Evolutionary conservation across 2,329 filamentous ascomycete species (phyloP), one percentile per base, ranked within the genome.

Genomic region (Aureobasidium leucospermi): DNA sequence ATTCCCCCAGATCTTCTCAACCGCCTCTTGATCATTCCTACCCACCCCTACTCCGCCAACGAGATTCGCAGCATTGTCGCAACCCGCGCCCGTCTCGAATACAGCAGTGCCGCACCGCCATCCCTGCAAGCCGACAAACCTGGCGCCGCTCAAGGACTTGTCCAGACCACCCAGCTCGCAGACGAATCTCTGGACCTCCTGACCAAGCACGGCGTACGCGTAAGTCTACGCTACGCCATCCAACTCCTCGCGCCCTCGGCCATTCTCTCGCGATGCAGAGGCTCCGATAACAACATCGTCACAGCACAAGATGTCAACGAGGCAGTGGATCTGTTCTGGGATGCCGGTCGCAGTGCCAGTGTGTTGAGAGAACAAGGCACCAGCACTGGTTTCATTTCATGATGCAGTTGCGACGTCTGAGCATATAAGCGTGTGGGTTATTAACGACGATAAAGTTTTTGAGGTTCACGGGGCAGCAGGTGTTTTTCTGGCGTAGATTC

Each of bases 61-160:
- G 94, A 99, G 77, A 96, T 99, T 73, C 91, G 91, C 77, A 85
- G 86, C 63, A 99, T 99, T 74, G 87, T 97, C 67, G 84, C 86
- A 65, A 86, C 95, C 67, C 87, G 94, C 52, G 85, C 90, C 6
- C 67, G 67, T 59, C 67, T 73, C 34, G 71, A 73, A 55, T 72
- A 68, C 61, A 69, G 68, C n/a, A 67, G 67, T 6, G 65, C 70
- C 1, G 70, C 70, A 2, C 67, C 70, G 6, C 70, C 71, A 6
- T 63, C 67, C 16, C 65, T 73, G 1, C 64, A 67, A 23, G 57
- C 39, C 46, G 36, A 53, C 43, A 34, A 57, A 28, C 47, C 56
- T 34, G 19, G 64, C 62, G 16, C 67, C 69, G 58, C 66, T 64
- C 41, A 85, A 86, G 76, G 62, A n/a, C 58, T 63, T 1, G 58